Evolutionary conservation across 352 stramenopile species (phyloP).

Genomic region (Blastocystis sp.): DNA sequence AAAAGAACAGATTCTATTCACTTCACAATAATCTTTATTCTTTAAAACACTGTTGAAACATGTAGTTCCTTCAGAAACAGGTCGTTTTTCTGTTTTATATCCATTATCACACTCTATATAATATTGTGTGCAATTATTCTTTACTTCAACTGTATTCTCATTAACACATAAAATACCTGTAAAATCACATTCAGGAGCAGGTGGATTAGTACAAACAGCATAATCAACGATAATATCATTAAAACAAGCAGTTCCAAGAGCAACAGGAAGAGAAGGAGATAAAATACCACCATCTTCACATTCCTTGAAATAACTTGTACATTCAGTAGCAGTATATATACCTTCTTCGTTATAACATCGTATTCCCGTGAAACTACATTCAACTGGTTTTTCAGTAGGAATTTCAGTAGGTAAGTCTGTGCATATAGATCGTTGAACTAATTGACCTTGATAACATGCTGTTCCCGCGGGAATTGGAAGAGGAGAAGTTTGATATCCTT

Average conservation of each 20-base stretch:
- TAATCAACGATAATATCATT: slow-evolving; percentile 5
- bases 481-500: slow-evolving; percentile 8
- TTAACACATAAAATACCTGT: slow-evolving; percentile 15
- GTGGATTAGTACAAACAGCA: neutral
- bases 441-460: slow-evolving; percentile 2
- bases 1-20: slow-evolving; percentile 16
- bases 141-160: neutral
- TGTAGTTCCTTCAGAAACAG: slow-evolving; percentile 27
- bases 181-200: slow-evolving; percentile 21
- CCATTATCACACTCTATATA: slow-evolving; percentile 32
- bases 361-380: slow-evolving; percentile 24
- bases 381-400: too few species aligned
- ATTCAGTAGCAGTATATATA: neutral
- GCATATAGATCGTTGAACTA: slow-evolving; percentile 1
- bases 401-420: too few species aligned
- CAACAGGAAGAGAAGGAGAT: neutral
- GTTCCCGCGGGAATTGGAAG: slow-evolving; percentile 6
- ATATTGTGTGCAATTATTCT: slow-evolving; percentile 19
- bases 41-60: too few species aligned
- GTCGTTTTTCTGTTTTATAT: neutral
- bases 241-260: neutral
- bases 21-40: slow-evolving; percentile 7
- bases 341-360: slow-evolving; percentile 28
- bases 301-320: slow-evolving; percentile 27
- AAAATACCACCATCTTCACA: slow-evolving; percentile 1